Percentiles rank a stretch among this genome's conserved stretches.
These are phyloP conservation scores for Lepidium africanum DNA, from an alignment of 345 rosid genomes.

Conservation along the genomic window DNA sequence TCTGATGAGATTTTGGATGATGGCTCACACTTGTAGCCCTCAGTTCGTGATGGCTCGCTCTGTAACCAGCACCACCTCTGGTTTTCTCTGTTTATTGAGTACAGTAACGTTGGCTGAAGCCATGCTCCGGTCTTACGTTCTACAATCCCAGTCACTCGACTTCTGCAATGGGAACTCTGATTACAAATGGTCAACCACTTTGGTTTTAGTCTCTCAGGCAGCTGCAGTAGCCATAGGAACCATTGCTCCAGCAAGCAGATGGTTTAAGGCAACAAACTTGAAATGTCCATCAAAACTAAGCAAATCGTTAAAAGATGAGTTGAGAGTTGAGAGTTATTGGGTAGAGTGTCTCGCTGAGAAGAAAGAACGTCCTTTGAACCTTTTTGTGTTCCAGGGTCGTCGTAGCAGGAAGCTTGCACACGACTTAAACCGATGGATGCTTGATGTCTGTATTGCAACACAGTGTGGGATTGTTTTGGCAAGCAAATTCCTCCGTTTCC, in stretches of 20 bases:
- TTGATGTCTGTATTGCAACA: conserved; percentile 42
- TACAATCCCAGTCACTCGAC: conserved; percentile 37
- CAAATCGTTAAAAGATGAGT: conserved; percentile 11
- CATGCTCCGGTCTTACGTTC: conserved; percentile 49
- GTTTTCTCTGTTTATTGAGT: conserved; percentile 60
- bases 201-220: conserved; percentile 47
- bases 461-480: conserved; percentile 53
- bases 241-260: conserved; percentile 59
- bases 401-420: conserved; percentile 44
- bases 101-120: conserved; percentile 59
- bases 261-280: conserved; percentile 59
- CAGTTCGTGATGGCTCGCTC: conserved; percentile 83
- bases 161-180: conserved; percentile 78
- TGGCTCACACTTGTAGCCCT: conserved; percentile 82
- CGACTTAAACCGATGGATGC: conserved; percentile 20
- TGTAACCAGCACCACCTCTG: conserved; percentile 71
- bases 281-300: conserved; percentile 42
- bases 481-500: conserved; percentile 52
- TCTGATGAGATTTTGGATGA: conserved; percentile 72
- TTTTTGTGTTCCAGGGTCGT: conserved; percentile 27
- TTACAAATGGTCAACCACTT: conserved; percentile 63
- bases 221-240: conserved; percentile 64
- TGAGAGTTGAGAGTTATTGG: conserved; percentile 72
- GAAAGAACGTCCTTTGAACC: conserved; percentile 51
- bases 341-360: conserved; percentile 42